Base-by-base conservation (phyloP, 768 basidiomycete genomes). In the Lepiota subincarnata region DNA sequence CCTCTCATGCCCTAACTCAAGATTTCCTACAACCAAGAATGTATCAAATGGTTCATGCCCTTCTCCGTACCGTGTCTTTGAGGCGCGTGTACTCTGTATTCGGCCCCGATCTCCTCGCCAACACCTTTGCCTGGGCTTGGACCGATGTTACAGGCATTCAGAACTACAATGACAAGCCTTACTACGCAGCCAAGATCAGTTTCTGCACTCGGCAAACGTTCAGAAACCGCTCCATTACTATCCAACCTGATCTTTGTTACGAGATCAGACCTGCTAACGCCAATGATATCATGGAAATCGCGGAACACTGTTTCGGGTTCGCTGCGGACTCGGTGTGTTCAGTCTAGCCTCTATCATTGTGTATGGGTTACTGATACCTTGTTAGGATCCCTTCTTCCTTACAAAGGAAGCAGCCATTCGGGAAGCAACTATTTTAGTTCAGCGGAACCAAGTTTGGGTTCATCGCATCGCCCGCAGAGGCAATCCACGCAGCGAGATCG, bases 61-160 rank as follows among this genome's bases (percentile, higher is more conserved):
- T 89, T 10, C 57, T 64, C 7, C 57, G 48, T 0, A 46, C 59
- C 2, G 70, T 80, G 16, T 66, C 68, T 10, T 48, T 54, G 4
- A 60, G 68, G 26, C 73, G 86, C 10, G 71, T 86, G 0, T 90
- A 83, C 64, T 87, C 88, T 1, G 73, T 88, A 7, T 90, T 87
- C 58, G 80, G 83, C 1, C 70, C 76, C 4, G 72, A 80, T 3
- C 58, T 62, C 5, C 66, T 89, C 14, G 67, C 80, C 2, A 37
- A 55, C 6, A 58, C 60, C 2, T 87, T 90, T 56, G 71, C 74
- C 2, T 48, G 64, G 1, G 58, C 70, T 14, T 89, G 84, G 86
- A 67, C 70, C 20, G 49, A 58, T 7, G 56, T 70, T 20, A 81
- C 84, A 1, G 71, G 74, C 2, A 70, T 82, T 20, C 53, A 58